phyloP scores from a whole-genome alignment of 2,329 filamentous ascomycete genomes.

The Apiospora aurea region DNA sequence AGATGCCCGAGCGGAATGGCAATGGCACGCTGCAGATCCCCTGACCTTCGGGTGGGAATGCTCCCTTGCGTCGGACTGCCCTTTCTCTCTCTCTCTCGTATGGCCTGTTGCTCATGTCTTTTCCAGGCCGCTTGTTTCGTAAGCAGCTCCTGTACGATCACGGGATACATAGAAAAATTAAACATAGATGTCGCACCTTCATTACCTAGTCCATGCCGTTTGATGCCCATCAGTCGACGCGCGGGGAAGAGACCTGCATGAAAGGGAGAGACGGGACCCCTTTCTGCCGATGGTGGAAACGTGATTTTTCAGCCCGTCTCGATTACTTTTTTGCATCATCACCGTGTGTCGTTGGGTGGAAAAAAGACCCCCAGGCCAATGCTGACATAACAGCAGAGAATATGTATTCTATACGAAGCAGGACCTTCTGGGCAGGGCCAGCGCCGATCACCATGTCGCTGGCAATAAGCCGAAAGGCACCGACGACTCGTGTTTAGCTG shows the following conservation, averaged over 20 bases:
- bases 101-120: slow-evolving; percentile 11
- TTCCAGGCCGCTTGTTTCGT: slow-evolving; percentile 2
- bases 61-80: not conserved
- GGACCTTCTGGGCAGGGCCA: not conserved
- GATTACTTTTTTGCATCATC: not conserved
- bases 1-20: slow-evolving; percentile 12
- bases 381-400: slow-evolving; percentile 3
- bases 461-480: not conserved
- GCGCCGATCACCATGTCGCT: slow-evolving; percentile 10
- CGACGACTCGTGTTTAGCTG: slow-evolving; percentile 9
- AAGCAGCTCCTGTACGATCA: slow-evolving; percentile 6
- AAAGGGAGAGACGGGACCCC: slow-evolving; percentile 1
- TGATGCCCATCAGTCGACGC: slow-evolving; percentile 10
- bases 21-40: slow-evolving; percentile 16
- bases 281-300: slow-evolving; percentile 10
- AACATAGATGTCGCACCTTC: slow-evolving; percentile 15
- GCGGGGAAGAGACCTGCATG: slow-evolving; percentile 14
- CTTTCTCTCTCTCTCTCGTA: not conserved
- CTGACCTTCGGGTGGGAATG: not conserved
- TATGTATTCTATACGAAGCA: slow-evolving; percentile 8
- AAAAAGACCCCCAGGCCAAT: not conserved
- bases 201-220: slow-evolving; percentile 19
- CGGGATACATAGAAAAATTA: slow-evolving; percentile 6
- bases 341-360: not conserved
- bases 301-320: slow-evolving; percentile 10